Conservation (phyloP, 805 yeast genomes). For the Nakazawaea sp. region DNA sequence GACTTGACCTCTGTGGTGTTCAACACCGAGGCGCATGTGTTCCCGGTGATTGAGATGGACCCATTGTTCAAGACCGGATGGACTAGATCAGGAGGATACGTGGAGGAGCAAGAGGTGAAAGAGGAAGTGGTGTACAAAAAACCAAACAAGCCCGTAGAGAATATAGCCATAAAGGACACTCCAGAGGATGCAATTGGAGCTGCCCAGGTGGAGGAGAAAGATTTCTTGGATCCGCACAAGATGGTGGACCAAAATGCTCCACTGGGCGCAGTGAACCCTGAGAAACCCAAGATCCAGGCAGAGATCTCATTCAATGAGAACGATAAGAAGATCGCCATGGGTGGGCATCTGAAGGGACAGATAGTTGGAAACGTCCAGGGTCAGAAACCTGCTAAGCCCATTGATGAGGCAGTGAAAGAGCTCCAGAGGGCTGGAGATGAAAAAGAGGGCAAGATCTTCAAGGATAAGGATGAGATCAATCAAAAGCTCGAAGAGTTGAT, state of each 20-base stretch:
- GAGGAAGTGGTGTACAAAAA: not conserved
- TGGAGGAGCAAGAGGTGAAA: not conserved
- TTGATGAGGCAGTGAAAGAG: slow-evolving; percentile 4
- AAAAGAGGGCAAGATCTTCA: slow-evolving; percentile 1
- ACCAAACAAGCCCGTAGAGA: not conserved
- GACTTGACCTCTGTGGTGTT: slow-evolving; percentile 69
- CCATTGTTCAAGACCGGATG: slow-evolving; percentile 56
- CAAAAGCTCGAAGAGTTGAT: slow-evolving; percentile 11
- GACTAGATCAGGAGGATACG: slow-evolving; percentile 28
- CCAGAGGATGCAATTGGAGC: not conserved
- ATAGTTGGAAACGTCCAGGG: no score
- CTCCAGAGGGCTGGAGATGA: not conserved
- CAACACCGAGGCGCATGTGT: slow-evolving; percentile 92
- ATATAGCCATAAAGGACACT: not conserved
- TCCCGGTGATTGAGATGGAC: slow-evolving; percentile 61
- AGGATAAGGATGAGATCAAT: slow-evolving; percentile 5
- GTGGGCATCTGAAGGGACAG: no score
- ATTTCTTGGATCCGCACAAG: slow-evolving; percentile 2
- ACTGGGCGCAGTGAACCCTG: not conserved
- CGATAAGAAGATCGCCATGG: slow-evolving; percentile 9
- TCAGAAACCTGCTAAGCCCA: slow-evolving; percentile 9
- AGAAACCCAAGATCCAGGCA: slow-evolving; percentile 10
- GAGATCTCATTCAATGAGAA: slow-evolving; percentile 11
- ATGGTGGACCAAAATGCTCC: not conserved
- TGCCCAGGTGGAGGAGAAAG: slow-evolving; percentile 2